Base-by-base conservation (phyloP, 1,284 basidiomycete genomes). In the Rhodotorula glutinis region DNA sequence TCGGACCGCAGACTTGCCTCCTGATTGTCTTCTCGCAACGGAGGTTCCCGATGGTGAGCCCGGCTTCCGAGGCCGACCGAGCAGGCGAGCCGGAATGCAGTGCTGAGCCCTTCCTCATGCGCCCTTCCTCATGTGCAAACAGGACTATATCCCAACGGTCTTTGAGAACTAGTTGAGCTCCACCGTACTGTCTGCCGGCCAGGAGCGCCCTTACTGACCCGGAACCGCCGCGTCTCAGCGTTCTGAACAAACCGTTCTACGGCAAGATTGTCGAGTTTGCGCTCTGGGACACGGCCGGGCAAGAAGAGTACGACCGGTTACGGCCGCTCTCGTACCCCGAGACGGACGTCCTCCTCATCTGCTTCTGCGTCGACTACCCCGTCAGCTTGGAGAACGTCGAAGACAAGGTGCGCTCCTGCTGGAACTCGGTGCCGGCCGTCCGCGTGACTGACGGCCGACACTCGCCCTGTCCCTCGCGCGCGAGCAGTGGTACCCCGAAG, bases 261-360 rank as follows among this genome's bases (percentile, higher is more conserved):
- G 91, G 92, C 77, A 92, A 91, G 81, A 88, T 91, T 79, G 89
- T 95, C 74, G 92, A 95, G 80, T 83, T 95, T 72, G 91, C 92
- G 40, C 83, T 95, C 71, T 94, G 92, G 92, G 92, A 95, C 89
- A 95, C 92, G 67, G 91, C 92, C 33, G 92, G 92, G 64, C 91
- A 94, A 80, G 92, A 94, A 76, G 83, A 84, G 74, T 83, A 84
- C 76, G 83, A 83, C 78, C 81, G 81, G 57, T 53, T 74, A 25
- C 64, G 73, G 47, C 78, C 78, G 8, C 85, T 93, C 73, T 89
- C 87, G 69, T 94, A 93, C 81, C 91, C 91, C 49, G 91, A 94
- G 82, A 91, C 90, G 29, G 88, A 94, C 79, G 91, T 94, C 78
- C 91, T 94, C 80, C 85, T 95, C 68, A 92, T 95, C 79, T 94